These are phyloP conservation scores for Neurospora pannonica DNA, from an alignment of 495 filamentous ascomycete genomes.

Conservation along the genomic window DNA sequence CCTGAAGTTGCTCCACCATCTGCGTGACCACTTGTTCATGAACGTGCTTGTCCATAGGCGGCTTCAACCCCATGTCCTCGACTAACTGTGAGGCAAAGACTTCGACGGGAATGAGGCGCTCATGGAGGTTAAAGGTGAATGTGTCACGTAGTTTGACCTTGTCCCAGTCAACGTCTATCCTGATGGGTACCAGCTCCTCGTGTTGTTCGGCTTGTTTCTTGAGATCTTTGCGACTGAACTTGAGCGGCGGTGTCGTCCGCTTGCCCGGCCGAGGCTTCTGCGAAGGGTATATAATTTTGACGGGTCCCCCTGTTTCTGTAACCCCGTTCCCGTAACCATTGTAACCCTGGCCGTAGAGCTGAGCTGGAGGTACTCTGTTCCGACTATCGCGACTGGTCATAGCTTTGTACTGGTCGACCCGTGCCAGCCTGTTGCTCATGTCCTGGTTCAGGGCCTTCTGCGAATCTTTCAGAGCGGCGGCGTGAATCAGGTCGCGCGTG, in stretches of 20 bases:
- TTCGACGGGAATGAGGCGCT: conserved; percentile 67
- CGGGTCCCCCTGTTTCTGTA: conserved; percentile 51
- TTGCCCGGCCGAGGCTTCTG: conserved; percentile 65
- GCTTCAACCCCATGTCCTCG: conserved; percentile 73
- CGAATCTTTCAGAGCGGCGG: conserved; percentile 46
- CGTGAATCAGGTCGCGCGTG: conserved; percentile 64
- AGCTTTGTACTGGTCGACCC: conserved; percentile 41
- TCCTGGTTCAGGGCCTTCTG: conserved; percentile 28
- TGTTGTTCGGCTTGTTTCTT: conserved; percentile 77
- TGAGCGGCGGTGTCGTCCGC: conserved; percentile 59
- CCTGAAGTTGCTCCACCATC: conserved; percentile 81
- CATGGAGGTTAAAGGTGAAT: conserved; percentile 97
- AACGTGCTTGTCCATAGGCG: conserved; percentile 57
- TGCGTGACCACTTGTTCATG: conserved; percentile 69
- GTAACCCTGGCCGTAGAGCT: conserved; percentile 67
- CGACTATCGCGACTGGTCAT: conserved; percentile 17
- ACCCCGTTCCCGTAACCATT: conserved; percentile 79
- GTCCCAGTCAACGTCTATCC: conserved; percentile 90
- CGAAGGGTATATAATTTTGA: conserved; percentile 61
- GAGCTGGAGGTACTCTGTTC: conserved; percentile 33
- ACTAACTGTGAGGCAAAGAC: conserved; percentile 81
- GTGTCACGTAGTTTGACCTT: conserved; percentile 94
- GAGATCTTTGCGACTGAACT: conserved; percentile 65
- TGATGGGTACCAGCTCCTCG: conserved; percentile 83
- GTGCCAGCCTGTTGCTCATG: conserved; percentile 27